Evolutionary conservation across 768 basidiomycete species (phyloP), one percentile per base, ranked within the genome.

Genomic region (Cystobasidiopsis lactophilus): DNA sequence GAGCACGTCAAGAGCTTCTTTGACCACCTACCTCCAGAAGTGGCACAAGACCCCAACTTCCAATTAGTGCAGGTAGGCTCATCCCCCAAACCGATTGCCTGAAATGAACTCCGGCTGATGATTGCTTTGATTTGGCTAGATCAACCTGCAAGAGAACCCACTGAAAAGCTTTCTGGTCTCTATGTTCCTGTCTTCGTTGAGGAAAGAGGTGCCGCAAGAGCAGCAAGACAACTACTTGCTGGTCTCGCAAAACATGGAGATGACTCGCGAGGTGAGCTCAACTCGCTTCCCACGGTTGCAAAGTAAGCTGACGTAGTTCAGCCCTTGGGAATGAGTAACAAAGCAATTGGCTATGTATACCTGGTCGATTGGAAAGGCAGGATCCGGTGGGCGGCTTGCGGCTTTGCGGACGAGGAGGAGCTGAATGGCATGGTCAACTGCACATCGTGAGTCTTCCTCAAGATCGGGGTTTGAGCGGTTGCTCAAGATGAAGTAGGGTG

Each of bases 91-190:
- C n/a, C n/a, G n/a, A 19, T 43, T 43, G 19, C 13, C 10, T 43
- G 41, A 43, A 43, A 19, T 43, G 10, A 30, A 21, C 9, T 7
- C 26, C 7, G 18, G 14, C 14, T 21, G 40, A 51, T 23, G 14
- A 11, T 40, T 23, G n/a, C 13, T 51, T 14, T 37, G 21, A 50
- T 14, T 41, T 52, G 48, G 31, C 11, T 61, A 72, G 72, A 78
- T 95, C 65, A 96, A 96, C 67, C 72, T 91, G 26, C 91, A 96
- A 69, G 82, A 86, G 66, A 96, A 96, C 67, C 69, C 82, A 4
- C 75, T 96, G 58, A 93, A 93, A 69, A 82, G 82, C 1, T 75
- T 88, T 64, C 76, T 96, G 30, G 81, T 95, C 49, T 78, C 79
- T 48, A 68, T 95, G 51, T 91, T 88, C 69, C 66, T 79, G n/a